Percentiles rank a stretch among this genome's conserved stretches.
Evolutionary conservation across 139 green algal genomes (phyloP).

Genomic region (Chlamydomonas eustigma): DNA sequence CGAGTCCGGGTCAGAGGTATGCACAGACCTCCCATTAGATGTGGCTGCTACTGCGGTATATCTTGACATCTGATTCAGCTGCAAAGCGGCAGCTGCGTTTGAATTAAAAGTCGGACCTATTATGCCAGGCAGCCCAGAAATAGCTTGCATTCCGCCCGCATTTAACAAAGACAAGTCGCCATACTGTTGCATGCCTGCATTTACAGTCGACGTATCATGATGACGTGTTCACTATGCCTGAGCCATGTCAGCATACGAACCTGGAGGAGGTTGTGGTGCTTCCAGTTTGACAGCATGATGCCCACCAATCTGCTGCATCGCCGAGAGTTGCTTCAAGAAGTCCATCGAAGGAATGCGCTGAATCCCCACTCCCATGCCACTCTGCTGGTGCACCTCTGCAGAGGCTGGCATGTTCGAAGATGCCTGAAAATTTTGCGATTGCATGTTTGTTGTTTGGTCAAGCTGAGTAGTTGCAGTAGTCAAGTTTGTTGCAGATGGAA

Average conservation of each 20-base stretch:
- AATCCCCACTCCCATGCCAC: background rate
- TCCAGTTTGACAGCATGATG: background rate
- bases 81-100: background rate
- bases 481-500: constrained; percentile 60
- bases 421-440: background rate
- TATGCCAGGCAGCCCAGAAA: too few species aligned
- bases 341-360: constrained; percentile 1
- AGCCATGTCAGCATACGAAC: background rate
- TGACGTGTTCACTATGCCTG: too few species aligned
- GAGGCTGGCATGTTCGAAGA: background rate
- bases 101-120: too few species aligned
- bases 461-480: constrained; percentile 14
- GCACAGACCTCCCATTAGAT: background rate
- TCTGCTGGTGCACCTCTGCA: background rate
- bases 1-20: background rate
- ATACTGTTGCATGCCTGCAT: too few species aligned
- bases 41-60: background rate
- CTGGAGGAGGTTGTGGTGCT: background rate
- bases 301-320: background rate
- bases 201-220: too few species aligned
- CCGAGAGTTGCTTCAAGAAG: constrained; percentile 3
- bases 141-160: background rate
- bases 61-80: background rate
- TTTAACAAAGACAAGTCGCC: background rate
- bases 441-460: background rate